phyloP scores from a whole-genome alignment of 371 early-diverging fungal genomes.

The Funneliformis caledonium region DNA sequence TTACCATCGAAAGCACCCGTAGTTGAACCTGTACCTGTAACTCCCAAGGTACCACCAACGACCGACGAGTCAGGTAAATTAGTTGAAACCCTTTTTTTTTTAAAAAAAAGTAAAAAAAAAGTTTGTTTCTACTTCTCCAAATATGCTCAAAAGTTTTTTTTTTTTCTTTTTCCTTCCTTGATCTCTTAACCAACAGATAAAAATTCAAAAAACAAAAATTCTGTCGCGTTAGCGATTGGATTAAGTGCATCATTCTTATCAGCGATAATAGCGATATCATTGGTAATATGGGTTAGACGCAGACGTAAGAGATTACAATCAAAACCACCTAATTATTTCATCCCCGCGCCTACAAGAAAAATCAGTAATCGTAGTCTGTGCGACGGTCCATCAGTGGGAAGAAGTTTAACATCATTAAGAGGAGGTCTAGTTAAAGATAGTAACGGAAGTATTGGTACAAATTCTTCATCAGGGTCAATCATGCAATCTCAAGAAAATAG shows the following conservation, averaged over 20 bases:
- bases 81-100: too few relatives aligned
- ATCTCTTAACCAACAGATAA: neutral
- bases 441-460: neutral
- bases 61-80: neutral
- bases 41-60: neutral
- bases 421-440: neutral
- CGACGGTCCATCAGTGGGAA: neutral
- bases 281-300: neutral
- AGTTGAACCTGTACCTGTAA: neutral
- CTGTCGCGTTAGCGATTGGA: neutral
- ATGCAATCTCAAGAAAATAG: neutral
- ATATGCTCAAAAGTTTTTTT: too few relatives aligned
- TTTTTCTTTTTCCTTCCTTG: neutral
- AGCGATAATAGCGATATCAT: neutral
- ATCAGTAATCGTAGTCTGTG: neutral
- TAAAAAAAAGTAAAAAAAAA: too few relatives aligned
- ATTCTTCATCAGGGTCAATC: neutral
- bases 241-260: neutral
- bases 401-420: neutral
- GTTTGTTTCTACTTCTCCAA: too few relatives aligned
- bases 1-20: neutral
- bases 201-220: neutral
- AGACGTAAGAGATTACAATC: neutral
- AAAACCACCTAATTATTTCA: neutral
- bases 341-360: neutral